Base-by-base conservation (phyloP, 805 yeast genomes). In the Grigorovia jiainica region DNA sequence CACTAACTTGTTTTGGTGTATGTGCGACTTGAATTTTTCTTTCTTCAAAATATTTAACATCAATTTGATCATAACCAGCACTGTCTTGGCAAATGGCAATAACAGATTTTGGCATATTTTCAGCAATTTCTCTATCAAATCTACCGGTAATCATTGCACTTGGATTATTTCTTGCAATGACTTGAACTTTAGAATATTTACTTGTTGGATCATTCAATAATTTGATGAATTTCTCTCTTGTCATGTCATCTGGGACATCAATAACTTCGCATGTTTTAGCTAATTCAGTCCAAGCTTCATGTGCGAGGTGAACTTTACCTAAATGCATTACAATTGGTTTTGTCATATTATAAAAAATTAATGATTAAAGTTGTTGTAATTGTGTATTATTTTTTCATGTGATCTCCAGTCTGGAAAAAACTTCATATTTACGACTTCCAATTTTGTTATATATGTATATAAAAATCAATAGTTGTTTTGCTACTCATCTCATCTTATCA, bases 41-140 rank as follows among this genome's bases (percentile, higher is more conserved):
- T 16, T 64, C 66, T 3, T 70, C 64, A 46, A 79, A 71, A 16
- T 76, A 72, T 19, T 64, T 65, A 3, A 75, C 71, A 48, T 80
- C 84, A 36, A 81, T 66, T 59, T 81, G 87, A 55, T 82, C 90
- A 59, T 82, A 81, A 4, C 84, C 89, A 1, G 90, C 90, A 44
- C 89, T 89, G 45, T 70, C 64, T 57, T 80, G 86, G 46, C 76
- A 66, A 13, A 82, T 63, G 11, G 74, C 64, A 44, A 68, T 67
- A 6, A 82, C 67, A 0, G 76, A 57, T 1, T 60, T 43, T 3
- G 90, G 90, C 42, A 82, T 64, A 21, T 70, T 68, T 8, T 60
- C 48, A 16, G 75, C 69, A 47, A 82, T 55, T 50, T 82, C 87
- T 38, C 66, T 72, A 55, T 82, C 87, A 47, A 82, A 76, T 36